Evolutionary conservation across 2,329 filamentous ascomycete genomes (phyloP), one percentile per base, ranked within the genome.

Genomic region (Phialocephala sp.): DNA sequence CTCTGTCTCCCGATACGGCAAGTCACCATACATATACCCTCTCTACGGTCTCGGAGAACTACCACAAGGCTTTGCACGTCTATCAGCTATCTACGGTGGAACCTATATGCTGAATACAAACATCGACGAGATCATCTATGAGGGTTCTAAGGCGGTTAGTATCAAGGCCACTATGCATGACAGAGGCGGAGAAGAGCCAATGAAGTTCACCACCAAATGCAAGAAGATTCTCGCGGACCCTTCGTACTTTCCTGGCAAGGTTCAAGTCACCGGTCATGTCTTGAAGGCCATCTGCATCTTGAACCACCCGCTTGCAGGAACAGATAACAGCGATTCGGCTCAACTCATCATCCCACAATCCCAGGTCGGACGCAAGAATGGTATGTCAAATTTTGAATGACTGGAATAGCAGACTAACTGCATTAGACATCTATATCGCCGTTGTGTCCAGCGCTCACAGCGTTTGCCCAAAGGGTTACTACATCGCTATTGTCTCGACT

Each of bases 91-190:
- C 81, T 98, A 99, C 78, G 95, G 95, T 71, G 95, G 95, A 73
- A 99, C 95, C 59, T 99, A 99, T 83, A 99, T 99, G 94, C 90
- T 99, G 76, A 98, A 98, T 85, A 97, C 95, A 73, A 89, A 89
- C 72, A 87, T 99, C 63, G 91, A 98, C 70, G 95, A 99, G 83
- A 83, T 99, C 71, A 80, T 91, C 68, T 97, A 95, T 77, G 92
- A 96, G 66, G 87, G 84, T 63, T 87, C 86, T 77, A 97, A 96
- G 85, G 92, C 94, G n/a, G 86, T 88, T 18, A 95, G 95, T 64
- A 98, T 99, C 83, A 96, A 96, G 84, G 95, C 95, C 59, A 97
- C 95, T 73, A 98, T 98, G 94, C 77, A 92, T 92, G 78, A 88
- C 89, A 68, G 91, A 93, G 66, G 92, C 93, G 78, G 84, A 85